phyloP scores from a whole-genome alignment of 108 stramenopile genomes.

The Cyclotella choctawhatcheeana region DNA sequence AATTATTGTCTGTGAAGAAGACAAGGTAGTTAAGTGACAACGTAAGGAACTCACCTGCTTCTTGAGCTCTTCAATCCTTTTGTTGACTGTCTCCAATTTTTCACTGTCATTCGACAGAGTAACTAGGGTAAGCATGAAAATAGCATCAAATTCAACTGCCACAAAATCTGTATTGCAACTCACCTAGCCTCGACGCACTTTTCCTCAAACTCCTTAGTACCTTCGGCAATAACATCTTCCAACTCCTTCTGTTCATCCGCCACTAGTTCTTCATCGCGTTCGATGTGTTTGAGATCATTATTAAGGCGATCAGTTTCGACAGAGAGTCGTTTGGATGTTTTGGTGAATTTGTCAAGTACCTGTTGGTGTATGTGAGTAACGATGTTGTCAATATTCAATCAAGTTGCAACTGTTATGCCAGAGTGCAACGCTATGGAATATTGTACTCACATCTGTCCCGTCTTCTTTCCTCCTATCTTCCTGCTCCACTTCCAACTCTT shows the following conservation, averaged over 20 bases:
- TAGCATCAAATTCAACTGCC: not conserved
- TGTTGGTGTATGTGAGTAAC: not conserved
- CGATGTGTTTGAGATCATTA: conserved; percentile 79
- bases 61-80: conserved; percentile 76
- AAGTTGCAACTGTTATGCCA: not conserved
- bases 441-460: conserved; percentile 18
- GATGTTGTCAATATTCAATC: not conserved
- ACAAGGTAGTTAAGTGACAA: too few species aligned
- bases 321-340: conserved; percentile 70
- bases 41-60: conserved; percentile 22
- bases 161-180: not conserved
- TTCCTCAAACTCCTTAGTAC: conserved; percentile 73
- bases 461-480: conserved; percentile 52
- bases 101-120: conserved; percentile 26
- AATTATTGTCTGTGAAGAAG: not conserved
- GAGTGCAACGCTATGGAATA: not conserved
- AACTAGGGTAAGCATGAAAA: not conserved
- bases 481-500: conserved; percentile 54
- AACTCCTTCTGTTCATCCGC: conserved; percentile 79
- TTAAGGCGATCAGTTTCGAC: conserved; percentile 75
- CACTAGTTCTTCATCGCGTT: conserved; percentile 79
- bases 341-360: conserved; percentile 63
- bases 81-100: conserved; percentile 61
- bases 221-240: conserved; percentile 74
- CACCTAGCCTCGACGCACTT: conserved; percentile 58